Base-by-base conservation (phyloP, 768 basidiomycete species). In the Vararia minispora region DNA sequence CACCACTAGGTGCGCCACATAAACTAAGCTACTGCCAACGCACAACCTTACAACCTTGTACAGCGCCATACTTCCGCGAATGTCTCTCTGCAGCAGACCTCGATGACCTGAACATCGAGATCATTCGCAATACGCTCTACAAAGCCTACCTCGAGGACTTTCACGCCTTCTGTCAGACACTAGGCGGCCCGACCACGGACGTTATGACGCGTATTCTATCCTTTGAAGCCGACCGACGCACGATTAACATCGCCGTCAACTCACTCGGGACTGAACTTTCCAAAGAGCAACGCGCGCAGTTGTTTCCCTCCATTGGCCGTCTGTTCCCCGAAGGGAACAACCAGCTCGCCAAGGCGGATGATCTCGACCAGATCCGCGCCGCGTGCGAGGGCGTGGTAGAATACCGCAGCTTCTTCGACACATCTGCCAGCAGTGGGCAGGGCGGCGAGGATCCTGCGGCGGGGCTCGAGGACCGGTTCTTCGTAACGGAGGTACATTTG, bases 91-190 rank as follows among this genome's bases (percentile, higher is more conserved):
- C 95, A 13, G 77, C 85, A 30, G 95, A 99, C 58, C 75, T 99
- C 33, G 95, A 99, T 57, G 95, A 97, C 58, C 78, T 98, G 41
- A 97, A 99, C 67, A 98, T 99, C 54, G 95, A 99, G 66, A 95
- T 99, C 62, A 92, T 99, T 61, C 88, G 95, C 30, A 98, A 98
- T 64, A 92, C 94, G 1, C 83, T 99, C 25, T 98, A 98, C 74
- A 97, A 95, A 59, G 83, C 91, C 13, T 99, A 99, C 62, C 81
- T 99, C 41, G 94, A 98, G 57, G 95, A 99, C 60, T 99, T 99
- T 58, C 75, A 91, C 65, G 59, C 70, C 47, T 98, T 83, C 61
- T 84, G 79, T 55, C 62, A 69, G 32, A 76, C 81, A 6, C 65
- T 97, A 24, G 82, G 88, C 28, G 71, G 75, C 8, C 87, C 95